These are phyloP conservation scores for Xylaria sp. DNA, from an alignment of 2,329 filamentous ascomycete genomes.

Conservation along the genomic window DNA sequence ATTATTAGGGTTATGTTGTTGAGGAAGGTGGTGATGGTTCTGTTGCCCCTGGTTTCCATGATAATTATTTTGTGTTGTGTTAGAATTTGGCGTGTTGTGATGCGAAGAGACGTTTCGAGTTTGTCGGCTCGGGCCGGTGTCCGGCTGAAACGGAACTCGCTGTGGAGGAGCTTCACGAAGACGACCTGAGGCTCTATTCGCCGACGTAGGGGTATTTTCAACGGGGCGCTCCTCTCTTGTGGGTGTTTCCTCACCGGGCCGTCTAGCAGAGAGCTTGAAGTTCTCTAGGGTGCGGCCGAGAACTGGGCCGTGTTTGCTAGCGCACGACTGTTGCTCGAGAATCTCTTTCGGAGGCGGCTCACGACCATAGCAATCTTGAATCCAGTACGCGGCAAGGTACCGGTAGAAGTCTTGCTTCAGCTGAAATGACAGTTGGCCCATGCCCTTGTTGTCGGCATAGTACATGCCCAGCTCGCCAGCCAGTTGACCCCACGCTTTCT, in stretches of 20 bases:
- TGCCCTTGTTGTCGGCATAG: conserved; percentile 69
- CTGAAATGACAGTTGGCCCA: conserved; percentile 83
- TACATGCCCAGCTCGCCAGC: conserved; percentile 80
- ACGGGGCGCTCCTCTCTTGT: conserved; percentile 68
- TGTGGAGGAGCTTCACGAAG: conserved; percentile 86
- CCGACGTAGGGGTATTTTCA: conserved; percentile 61
- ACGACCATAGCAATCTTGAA: conserved; percentile 77
- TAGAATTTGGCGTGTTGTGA: conserved; percentile 47
- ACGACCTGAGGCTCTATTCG: conserved; percentile 68
- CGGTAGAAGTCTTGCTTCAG: conserved; percentile 92
- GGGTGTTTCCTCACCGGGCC: conserved; percentile 68
- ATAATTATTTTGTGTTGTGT: conserved; percentile 38
- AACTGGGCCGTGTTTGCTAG: conserved; percentile 84
- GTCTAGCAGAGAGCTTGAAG: conserved; percentile 66
- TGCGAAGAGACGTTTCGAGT: conserved; percentile 67
- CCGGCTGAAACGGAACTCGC: conserved; percentile 85
- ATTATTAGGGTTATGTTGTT: conserved; percentile 46
- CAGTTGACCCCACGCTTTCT: conserved; percentile 85
- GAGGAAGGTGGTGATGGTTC: conserved; percentile 43
- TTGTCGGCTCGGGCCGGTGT: conserved; percentile 72
- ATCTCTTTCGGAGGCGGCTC: conserved; percentile 90
- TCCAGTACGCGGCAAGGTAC: conserved; percentile 88
- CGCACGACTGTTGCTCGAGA: conserved; percentile 78
- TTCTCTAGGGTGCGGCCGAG: conserved; percentile 82
- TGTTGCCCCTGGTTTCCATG: conserved; percentile 37